Conservation (phyloP, 805 yeast genomes). For the Myxozyma neglecta region DNA sequence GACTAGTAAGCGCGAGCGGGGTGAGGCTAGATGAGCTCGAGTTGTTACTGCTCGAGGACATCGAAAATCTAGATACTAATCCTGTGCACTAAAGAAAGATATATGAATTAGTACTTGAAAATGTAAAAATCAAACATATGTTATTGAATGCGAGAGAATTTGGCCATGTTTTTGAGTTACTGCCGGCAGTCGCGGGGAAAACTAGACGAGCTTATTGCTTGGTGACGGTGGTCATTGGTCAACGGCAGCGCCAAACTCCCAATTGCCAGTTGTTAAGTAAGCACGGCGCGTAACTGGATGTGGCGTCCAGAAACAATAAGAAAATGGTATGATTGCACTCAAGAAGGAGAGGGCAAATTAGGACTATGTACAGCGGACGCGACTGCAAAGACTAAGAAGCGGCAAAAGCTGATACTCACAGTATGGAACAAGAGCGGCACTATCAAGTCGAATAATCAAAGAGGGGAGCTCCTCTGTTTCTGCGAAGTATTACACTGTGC, state of each 20-base stretch:
- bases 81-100: background rate
- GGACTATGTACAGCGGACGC: background rate
- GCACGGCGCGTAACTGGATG: background rate
- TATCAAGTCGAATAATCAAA: too few species aligned
- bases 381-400: too few species aligned
- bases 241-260: constrained; percentile 1
- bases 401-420: too few species aligned
- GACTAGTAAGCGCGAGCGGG: constrained; percentile 14
- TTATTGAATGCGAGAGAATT: background rate
- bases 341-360: background rate
- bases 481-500: too few species aligned
- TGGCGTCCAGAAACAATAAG: too few species aligned
- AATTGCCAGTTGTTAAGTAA: background rate
- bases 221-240: background rate
- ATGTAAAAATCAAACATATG: background rate
- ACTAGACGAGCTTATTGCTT: background rate
- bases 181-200: background rate
- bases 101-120: background rate
- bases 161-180: background rate
- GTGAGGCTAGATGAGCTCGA: constrained; percentile 13
- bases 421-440: too few species aligned
- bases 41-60: constrained; percentile 13
- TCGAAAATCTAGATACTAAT: background rate
- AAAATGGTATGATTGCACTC: too few species aligned
- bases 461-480: too few species aligned